A percentile compares a stretch with the other conserved stretches of the same genome.
Evolutionary conservation across 2,329 filamentous ascomycete species (phyloP).

Genomic region (Phialophora macrospora): DNA sequence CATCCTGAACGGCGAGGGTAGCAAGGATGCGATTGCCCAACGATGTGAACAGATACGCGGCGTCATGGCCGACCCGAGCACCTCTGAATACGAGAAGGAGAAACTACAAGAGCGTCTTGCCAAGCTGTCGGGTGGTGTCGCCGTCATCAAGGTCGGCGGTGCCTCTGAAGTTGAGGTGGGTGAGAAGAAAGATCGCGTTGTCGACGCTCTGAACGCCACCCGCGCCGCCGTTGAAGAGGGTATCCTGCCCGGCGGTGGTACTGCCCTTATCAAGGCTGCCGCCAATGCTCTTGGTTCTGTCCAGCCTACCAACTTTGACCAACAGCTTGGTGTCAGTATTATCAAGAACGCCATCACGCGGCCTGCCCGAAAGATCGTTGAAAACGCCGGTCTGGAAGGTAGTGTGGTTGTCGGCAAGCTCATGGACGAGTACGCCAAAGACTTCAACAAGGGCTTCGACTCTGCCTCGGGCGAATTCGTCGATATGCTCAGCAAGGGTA

Average conservation of each 20-base stretch:
- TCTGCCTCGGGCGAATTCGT: constrained; percentile 96
- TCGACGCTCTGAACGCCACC: constrained; percentile 96
- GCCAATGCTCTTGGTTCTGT: constrained; percentile 81
- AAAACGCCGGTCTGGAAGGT: constrained; percentile 96
- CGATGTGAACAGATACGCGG: constrained; percentile 99
- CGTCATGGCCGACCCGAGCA: constrained; percentile 89
- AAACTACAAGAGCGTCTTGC: constrained; percentile 99
- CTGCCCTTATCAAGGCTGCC: constrained; percentile 95
- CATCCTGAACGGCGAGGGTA: constrained; percentile 93
- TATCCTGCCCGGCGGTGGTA: constrained; percentile 97
- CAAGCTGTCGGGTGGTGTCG: constrained; percentile 98
- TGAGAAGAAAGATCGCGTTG: constrained; percentile 99
- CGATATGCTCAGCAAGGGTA: constrained; percentile 96
- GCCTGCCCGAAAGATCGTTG: constrained; percentile 91
- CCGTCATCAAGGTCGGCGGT: constrained; percentile 98
- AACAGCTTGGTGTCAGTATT: constrained; percentile 97
- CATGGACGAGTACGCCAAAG: constrained; percentile 83
- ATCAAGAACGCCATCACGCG: constrained; percentile 98
- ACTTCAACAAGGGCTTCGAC: constrained; percentile 99
- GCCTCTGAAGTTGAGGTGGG: constrained; percentile 97
- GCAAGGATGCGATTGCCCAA: constrained; percentile 90
- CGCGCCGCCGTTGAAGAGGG: constrained; percentile 98
- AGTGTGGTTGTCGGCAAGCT: constrained; percentile 98
- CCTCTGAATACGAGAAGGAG: constrained; percentile 99
- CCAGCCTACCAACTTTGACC: constrained; percentile 95